Conservation (phyloP, 2,329 filamentous ascomycete species). For the Neoarthrinium moseri region DNA sequence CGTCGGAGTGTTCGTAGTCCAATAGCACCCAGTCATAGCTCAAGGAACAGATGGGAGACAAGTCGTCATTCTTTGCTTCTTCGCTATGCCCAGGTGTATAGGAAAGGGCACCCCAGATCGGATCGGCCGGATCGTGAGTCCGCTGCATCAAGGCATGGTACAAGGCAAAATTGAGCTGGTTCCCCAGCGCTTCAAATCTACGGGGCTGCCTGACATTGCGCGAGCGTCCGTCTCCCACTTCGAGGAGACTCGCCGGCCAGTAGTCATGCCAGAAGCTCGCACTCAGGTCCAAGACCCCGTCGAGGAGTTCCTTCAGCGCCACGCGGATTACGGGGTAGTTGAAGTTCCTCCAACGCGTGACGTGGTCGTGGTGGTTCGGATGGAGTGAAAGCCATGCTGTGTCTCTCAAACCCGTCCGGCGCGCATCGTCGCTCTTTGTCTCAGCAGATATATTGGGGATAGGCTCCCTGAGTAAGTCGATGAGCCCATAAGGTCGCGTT, state of each 20-base stretch:
- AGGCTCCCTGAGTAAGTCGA: background rate
- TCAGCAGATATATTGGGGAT: background rate
- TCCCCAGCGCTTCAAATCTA: background rate
- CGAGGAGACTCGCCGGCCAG: background rate
- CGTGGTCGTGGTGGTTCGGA: background rate
- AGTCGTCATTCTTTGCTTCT: background rate
- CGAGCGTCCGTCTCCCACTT: no score
- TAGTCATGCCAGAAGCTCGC: no score
- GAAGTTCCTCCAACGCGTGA: background rate
- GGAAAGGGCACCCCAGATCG: background rate
- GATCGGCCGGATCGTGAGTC: background rate
- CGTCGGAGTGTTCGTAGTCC: background rate
- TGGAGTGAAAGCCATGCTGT: background rate
- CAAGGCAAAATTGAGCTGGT: background rate
- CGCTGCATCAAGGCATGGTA: background rate
- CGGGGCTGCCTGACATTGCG: no score
- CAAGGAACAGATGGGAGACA: background rate
- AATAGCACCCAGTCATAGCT: background rate
- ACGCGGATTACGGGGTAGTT: constrained; percentile 4
- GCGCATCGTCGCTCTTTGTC: background rate
- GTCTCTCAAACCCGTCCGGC: background rate
- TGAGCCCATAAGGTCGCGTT: background rate
- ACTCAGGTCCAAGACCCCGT: no score
- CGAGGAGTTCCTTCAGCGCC: background rate
- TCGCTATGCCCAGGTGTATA: background rate